Evolutionary conservation across 1,284 basidiomycete genomes (phyloP), one percentile per base, ranked within the genome.

Genomic region (Apiotrichum laibachii): DNA sequence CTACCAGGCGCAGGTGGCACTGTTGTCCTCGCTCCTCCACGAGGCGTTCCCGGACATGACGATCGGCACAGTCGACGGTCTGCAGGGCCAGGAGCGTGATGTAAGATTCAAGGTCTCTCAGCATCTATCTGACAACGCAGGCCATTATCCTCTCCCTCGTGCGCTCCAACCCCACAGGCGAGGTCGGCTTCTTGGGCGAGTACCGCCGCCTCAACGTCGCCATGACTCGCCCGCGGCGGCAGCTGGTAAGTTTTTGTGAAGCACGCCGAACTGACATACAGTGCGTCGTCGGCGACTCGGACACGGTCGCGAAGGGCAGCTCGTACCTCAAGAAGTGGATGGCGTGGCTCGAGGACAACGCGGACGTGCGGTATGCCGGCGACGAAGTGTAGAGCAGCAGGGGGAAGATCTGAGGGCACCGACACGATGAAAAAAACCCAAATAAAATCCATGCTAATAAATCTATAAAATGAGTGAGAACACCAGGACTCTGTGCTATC

Each of bases 121-220:
- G n/a, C 37, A 12, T 4, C 10, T 18, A 34, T 21, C 50, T 55
- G 37, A 42, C 39, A 12, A 2, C 26, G 26, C 54, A 96, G 56
- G 91, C 90, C 0, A 85, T 96, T 46, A 85, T 96, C 26, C 88
- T 97, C 56, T 90, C 85, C 64, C 83, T 97, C 7, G 92, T 95
- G 1, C 81, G 93, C 46, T 92, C 90, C 67, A 97, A 96, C 69
- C 64, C 71, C 12, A 71, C 90, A 84, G 82, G 90, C 46, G 89
- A 94, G 67, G 90, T 97, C 1, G 93, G 94, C 0, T 96, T 97
- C 77, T 76, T 97, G 66, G 89, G 88, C 70, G 94, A 97, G 71
- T 89, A 91, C 67, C 82, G 93, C 43, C 81, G 94, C 45, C 79
- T 97, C 69, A 97, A 97, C 72, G 91, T 95, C 49, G 92, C 92